Evolutionary conservation across 331 rosid genomes (phyloP), one percentile per base, ranked within the genome.

Genomic region (Malus hybrid): DNA sequence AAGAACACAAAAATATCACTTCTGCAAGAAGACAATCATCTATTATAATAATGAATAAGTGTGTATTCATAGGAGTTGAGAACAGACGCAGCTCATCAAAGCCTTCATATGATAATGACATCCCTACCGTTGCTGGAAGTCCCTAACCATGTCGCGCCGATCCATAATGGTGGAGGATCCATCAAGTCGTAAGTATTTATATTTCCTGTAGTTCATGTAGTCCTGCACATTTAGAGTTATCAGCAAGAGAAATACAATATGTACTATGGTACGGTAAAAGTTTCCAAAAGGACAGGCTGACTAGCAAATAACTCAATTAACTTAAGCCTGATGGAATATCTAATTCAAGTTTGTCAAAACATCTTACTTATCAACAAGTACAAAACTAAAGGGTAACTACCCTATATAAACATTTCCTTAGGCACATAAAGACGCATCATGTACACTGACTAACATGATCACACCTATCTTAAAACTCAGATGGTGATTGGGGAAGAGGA

Each of bases 131-230:
- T 78, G 88, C 86, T 94, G 99, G 77, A 91, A 94, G 82, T 94
- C 99, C 82, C 87, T 86, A 77, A 94, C 99, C 97, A 94, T 94
- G 84, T 94, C 99, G 81, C 96, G 87, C 26, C 99, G 94, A 63
- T 94, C 99, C 87, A 90, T 93, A 76, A 94, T 91, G 65, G 99
- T 80, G 26, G 99, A 91, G 18, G 99, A 94, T 77, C 99, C 99
- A 81, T 94, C 99, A 30, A 95, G 99, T 82, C 99, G 85, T 61
- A 92, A 93, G 84, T 92, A 95, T 76, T 68, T 92, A 81, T 95
- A 95, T 80, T 92, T 95, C 77, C 99, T 84, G 20, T 95, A 95
- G 86, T 92, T 95, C 99, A 95, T 95, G 84, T 95, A 92, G 81
- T 95, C 97, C 99, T 95, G 97, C 83, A 85, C 57, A 63, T 20